These are phyloP conservation scores for Cladosporium oxysporum DNA, from an alignment of 2,329 filamentous ascomycete genomes.

Conservation along the genomic window DNA sequence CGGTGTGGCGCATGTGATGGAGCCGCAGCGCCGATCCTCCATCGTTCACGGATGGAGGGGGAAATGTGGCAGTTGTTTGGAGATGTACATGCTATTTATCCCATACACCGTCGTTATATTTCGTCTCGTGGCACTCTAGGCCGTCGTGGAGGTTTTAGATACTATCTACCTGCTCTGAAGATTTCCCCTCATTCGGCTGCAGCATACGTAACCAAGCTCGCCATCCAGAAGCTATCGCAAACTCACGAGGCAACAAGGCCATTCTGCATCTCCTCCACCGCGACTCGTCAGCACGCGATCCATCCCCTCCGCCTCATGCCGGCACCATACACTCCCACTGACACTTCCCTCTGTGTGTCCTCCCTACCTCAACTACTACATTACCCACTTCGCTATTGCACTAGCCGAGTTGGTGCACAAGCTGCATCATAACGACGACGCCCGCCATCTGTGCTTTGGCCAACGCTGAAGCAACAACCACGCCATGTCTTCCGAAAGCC, in stretches of 20 bases:
- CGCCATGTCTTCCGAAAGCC: conserved; percentile 14
- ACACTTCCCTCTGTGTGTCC: background rate
- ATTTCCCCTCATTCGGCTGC: background rate
- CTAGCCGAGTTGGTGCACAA: background rate
- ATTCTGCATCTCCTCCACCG: background rate
- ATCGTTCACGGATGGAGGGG: background rate
- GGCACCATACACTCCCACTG: background rate
- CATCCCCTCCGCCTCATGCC: conserved; percentile 2
- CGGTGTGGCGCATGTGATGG: conserved; percentile 11
- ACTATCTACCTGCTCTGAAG: too few relatives aligned
- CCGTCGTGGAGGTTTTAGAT: background rate
- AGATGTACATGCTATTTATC: background rate
- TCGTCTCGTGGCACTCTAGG: background rate
- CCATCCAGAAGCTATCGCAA: background rate
- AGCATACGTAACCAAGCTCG: background rate
- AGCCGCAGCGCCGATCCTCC: conserved; percentile 1
- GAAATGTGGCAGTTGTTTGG: background rate
- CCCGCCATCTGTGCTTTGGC: conserved; percentile 7
- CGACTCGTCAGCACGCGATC: conserved; percentile 6
- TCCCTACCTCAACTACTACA: background rate
- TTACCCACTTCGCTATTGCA: too few relatives aligned
- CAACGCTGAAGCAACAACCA: conserved; percentile 6
- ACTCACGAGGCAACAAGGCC: conserved; percentile 9
- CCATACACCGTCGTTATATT: background rate
- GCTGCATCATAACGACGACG: conserved; percentile 2